Conservation (phyloP, 257 asterid genomes). For the Gynochthodes officinalis region DNA sequence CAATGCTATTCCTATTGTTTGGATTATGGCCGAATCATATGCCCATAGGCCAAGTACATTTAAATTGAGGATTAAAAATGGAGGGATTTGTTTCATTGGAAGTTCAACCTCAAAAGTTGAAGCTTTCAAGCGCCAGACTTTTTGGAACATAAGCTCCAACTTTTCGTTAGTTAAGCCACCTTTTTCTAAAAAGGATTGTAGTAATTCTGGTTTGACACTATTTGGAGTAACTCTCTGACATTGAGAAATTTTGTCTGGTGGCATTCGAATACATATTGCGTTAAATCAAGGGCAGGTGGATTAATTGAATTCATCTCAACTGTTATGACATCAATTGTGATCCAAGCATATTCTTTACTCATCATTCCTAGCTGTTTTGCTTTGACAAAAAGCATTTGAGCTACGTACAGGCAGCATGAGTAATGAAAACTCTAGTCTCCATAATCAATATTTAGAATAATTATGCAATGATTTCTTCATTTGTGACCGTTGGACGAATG, state of each 20-base stretch:
- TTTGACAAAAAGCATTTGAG: constrained; percentile 26
- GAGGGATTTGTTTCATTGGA: constrained; percentile 15
- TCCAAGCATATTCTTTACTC: constrained; percentile 44
- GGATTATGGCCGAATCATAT: constrained; percentile 36
- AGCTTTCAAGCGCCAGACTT: constrained; percentile 23
- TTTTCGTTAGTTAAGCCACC: no score
- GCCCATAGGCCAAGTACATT: constrained; percentile 43
- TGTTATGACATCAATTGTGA: constrained; percentile 36
- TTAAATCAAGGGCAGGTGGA: constrained; percentile 27
- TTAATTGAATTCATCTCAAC: constrained; percentile 22
- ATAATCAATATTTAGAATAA: constrained; percentile 38
- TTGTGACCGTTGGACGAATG: constrained; percentile 29
- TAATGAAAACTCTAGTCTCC: constrained; percentile 44
- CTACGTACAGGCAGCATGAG: constrained; percentile 28
- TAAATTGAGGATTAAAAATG: constrained; percentile 6
- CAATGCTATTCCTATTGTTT: constrained; percentile 36
- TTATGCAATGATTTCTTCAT: constrained; percentile 31
- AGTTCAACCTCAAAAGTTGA: constrained; percentile 27
- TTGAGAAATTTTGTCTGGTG: no score
- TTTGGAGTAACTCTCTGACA: no score
- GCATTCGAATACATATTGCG: constrained; percentile 56
- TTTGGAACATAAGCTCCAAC: constrained; percentile 28
- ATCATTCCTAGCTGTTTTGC: no score
- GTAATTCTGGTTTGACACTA: no score
- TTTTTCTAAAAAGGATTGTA: no score